A percentile compares a stretch with the other conserved stretches of the same genome.
These are phyloP conservation scores for Aphanomyces cochlioides DNA, from an alignment of 352 stramenopile genomes.

Conservation along the genomic window DNA sequence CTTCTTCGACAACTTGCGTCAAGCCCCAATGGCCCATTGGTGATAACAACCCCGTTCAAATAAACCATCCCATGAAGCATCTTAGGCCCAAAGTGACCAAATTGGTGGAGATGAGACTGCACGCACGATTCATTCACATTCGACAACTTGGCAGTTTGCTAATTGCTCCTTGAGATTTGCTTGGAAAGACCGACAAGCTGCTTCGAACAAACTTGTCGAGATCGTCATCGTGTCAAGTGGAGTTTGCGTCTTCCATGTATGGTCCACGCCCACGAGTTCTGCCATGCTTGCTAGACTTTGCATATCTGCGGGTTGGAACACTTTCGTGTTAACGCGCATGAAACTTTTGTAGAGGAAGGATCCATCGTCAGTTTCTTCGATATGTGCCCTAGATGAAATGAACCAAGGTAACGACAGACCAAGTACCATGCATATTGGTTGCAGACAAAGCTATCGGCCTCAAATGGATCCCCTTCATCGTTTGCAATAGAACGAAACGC, in stretches of 20 bases:
- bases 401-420: neutral
- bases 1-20: neutral
- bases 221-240: neutral
- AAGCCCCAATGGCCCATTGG: neutral
- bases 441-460: slow-evolving; percentile 15
- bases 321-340: neutral
- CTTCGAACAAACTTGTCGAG: neutral
- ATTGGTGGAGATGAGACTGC: neutral
- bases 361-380: neutral
- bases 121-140: neutral
- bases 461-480: slow-evolving; percentile 6
- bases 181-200: neutral
- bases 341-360: neutral
- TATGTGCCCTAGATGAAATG: neutral
- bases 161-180: neutral
- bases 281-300: neutral
- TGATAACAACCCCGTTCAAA: too few species aligned
- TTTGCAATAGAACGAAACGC: slow-evolving; percentile 12
- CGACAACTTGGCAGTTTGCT: neutral
- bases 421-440: slow-evolving; percentile 12
- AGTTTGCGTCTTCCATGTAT: neutral
- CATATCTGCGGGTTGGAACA: neutral
- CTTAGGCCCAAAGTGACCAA: neutral
- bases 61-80: too few species aligned
- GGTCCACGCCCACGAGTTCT: neutral